phyloP scores from a whole-genome alignment of 768 basidiomycete species.

The Scleroderma bovista region DNA sequence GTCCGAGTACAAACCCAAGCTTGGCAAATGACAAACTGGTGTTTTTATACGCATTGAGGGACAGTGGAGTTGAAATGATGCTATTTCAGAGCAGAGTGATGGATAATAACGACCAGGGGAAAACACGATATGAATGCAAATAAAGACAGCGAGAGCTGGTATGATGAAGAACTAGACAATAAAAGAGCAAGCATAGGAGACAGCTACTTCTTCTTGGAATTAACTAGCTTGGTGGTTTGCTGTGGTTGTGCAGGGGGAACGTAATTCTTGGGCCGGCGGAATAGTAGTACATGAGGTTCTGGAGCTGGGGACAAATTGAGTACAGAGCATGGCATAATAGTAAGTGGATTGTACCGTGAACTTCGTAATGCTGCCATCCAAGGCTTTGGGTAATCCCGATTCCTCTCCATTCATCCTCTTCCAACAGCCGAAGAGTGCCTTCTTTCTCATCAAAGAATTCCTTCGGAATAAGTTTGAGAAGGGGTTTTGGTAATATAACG shows the following conservation, averaged over 20 bases:
- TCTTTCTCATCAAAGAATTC: constrained; percentile 73
- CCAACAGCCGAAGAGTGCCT: constrained; percentile 74
- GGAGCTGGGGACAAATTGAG: constrained; percentile 52
- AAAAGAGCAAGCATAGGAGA: background rate
- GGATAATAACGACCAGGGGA: constrained; percentile 5
- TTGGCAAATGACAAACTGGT: background rate
- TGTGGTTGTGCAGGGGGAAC: constrained; percentile 46
- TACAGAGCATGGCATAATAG: background rate
- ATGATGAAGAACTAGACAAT: constrained; percentile 17
- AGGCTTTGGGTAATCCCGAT: constrained; percentile 95
- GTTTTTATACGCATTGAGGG: background rate
- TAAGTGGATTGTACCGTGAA: constrained; percentile 62
- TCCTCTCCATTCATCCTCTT: constrained; percentile 91
- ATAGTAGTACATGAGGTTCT: constrained; percentile 90
- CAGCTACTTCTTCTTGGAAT: constrained; percentile 38
- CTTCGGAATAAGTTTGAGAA: constrained; percentile 91
- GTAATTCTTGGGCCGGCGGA: constrained; percentile 75
- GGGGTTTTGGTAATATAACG: constrained; percentile 92
- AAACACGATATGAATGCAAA: constrained; percentile 14
- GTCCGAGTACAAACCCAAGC: background rate
- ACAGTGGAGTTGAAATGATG: background rate
- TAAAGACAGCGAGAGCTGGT: constrained; percentile 16
- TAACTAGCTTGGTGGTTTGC: constrained; percentile 33
- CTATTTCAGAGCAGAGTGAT: constrained; percentile 4
- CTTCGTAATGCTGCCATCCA: constrained; percentile 97